Base-by-base conservation (phyloP, 2,329 filamentous ascomycete genomes). In the Dryadomyces quercus-mongolicae region DNA sequence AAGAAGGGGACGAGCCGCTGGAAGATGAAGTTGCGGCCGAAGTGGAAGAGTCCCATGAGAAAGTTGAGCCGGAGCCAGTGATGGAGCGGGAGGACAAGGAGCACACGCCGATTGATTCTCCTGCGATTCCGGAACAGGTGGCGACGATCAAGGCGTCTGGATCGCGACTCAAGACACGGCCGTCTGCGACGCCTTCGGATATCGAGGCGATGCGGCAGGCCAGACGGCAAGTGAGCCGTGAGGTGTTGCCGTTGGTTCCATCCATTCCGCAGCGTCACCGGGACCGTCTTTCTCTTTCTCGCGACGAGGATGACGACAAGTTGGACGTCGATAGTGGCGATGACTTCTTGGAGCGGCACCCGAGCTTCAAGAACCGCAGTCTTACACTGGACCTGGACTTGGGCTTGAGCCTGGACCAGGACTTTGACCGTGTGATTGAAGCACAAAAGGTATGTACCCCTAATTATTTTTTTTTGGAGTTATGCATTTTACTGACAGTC, bases 361-460 rank as follows among this genome's bases (percentile, higher is more conserved):
- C 83, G 47, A 90, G 86, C 68, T 82, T 90, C 62, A 85, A 90
- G 68, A 86, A 88, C 62, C 80, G 89, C 51, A 91, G 93, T 63
- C 78, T 96, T 59, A 88, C 89, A 8, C 72, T 94, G 60, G 82
- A 87, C 63, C 83, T 90, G 59, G 89, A 92, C 64, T 77, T 93
- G 54, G 88, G 88, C 57, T 83, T 95, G 59, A 92, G 89, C 59
- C 79, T 97, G 48, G 89, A 95, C 63, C 81, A 87, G 63, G 93
- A 96, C 67, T 96, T 97, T 69, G 90, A 97, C 64, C 82, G 92
- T 57, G 88, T 97, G 54, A 94, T 97, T 63, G 90, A 96, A 72
- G 80, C 85, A 67, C 91, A 96, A 86, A 97, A 97, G 90, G 91
- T 96, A 78, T 74, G 75, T 72, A 80, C 77, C 62, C 60, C 65